Evolutionary conservation across 2,329 filamentous ascomycete genomes (phyloP), one percentile per base, ranked within the genome.

Genomic region (Rutstroemia sp.): DNA sequence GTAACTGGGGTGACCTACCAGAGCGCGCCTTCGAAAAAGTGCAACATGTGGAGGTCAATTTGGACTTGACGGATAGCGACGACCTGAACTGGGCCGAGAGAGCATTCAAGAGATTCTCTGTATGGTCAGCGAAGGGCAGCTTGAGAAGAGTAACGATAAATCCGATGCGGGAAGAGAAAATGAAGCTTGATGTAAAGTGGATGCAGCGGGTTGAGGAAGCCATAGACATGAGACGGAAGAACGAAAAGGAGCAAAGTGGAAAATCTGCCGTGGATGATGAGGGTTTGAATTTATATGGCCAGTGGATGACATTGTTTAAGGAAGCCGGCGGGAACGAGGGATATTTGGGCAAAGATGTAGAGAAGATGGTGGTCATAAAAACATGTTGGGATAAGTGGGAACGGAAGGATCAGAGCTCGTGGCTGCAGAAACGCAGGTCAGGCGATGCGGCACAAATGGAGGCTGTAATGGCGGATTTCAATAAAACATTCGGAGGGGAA

Each of bases 161-260:
- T 10, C 47, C 53, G 2, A 37, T 56, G 37, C 23, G 53, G 12
- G 41, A 37, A 5, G 53, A 56, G 53, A 30, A 25, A 1, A 21
- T 51, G 16, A 51, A 44, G 2, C 21, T 56, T 37, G 53, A 56
- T 56, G 53, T 56, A 2, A 50, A 37, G 21, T 56, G 53, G 53
- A 56, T 56, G 53, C 37, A 56, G 10, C 30, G 53, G 19, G 25
- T 56, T 10, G 23, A 27, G 12, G 53, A 56, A 19, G 47, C 48
- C n/a, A 37, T 56, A 38, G 25, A 42, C 16, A 17, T 51, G 47
- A 42, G 30, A 25, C 44, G 53, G 19, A 38, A 38, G 14, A 45
- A 38, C 3, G 27, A 56, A 16, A 25, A 51, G n/a, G 27, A 23
- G 9, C 8, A 10, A 12, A 16, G 2, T 17, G 47, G 27, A 17